A percentile compares a stretch with the other conserved stretches of the same genome.
Conservation (phyloP, 441 rosid species). For the Syzygium syzygioides region DNA sequence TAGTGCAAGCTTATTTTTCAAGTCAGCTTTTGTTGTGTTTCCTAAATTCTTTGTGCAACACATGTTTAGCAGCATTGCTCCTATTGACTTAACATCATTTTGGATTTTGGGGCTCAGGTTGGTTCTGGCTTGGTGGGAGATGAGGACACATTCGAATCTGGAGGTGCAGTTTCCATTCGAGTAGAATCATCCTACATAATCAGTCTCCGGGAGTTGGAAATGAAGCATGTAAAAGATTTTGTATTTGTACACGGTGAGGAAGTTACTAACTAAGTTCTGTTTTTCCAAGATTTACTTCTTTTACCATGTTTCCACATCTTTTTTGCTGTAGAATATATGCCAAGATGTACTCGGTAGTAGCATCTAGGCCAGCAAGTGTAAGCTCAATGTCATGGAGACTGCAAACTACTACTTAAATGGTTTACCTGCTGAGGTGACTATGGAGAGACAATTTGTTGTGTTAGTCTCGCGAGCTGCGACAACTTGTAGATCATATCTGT, state of each 20-base stretch:
- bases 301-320: neutral
- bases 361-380: neutral
- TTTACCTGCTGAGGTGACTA: neutral
- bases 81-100: neutral
- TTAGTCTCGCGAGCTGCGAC: neutral
- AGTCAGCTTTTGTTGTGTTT: neutral
- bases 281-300: neutral
- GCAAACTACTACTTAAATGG: neutral
- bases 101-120: conserved; percentile 40
- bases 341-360: neutral
- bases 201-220: conserved; percentile 77
- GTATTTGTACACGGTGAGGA: conserved; percentile 86
- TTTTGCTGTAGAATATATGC: neutral
- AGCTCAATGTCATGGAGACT: neutral
- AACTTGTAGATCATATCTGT: neutral
- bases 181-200: conserved; percentile 86
- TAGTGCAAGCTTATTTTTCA: neutral
- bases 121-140: conserved; percentile 92
- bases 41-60: neutral
- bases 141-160: conserved; percentile 65
- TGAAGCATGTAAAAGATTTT: conserved; percentile 96
- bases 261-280: neutral
- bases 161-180: conserved; percentile 65
- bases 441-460: neutral
- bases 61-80: neutral